These are phyloP conservation scores for Plantago rigida DNA, from an alignment of 305 asterid genomes.

Conservation along the genomic window DNA sequence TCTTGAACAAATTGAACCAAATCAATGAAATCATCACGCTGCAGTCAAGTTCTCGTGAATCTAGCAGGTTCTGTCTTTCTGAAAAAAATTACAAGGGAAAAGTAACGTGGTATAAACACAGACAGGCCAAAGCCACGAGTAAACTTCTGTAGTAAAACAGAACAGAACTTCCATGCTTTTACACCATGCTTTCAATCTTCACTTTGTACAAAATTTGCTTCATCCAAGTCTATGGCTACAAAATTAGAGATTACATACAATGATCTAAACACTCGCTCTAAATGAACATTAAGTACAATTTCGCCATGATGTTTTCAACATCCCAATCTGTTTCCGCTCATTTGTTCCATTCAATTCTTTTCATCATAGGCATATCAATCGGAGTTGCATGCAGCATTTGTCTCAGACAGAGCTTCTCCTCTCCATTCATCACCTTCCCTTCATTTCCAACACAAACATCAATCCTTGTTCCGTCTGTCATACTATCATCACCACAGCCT, in stretches of 20 bases:
- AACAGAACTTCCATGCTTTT: neutral
- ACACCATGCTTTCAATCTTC: neutral
- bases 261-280: no score
- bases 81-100: no score
- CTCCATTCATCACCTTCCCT: neutral
- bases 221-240: no score
- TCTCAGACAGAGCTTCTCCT: constrained; percentile 5
- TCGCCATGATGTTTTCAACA: neutral
- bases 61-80: neutral
- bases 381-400: constrained; percentile 11
- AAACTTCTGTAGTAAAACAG: neutral
- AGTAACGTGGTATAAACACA: neutral
- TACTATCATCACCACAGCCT: neutral
- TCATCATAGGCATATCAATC: constrained; percentile 12
- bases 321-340: neutral
- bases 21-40: no score
- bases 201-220: neutral
- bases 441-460: neutral
- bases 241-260: no score
- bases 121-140: neutral
- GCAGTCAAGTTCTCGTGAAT: neutral
- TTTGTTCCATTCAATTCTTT: constrained; percentile 1
- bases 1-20: no score
- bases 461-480: neutral
- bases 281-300: no score